Evolutionary conservation across 2,329 filamentous ascomycete genomes (phyloP).

Genomic region (Penicillium rolfsii): DNA sequence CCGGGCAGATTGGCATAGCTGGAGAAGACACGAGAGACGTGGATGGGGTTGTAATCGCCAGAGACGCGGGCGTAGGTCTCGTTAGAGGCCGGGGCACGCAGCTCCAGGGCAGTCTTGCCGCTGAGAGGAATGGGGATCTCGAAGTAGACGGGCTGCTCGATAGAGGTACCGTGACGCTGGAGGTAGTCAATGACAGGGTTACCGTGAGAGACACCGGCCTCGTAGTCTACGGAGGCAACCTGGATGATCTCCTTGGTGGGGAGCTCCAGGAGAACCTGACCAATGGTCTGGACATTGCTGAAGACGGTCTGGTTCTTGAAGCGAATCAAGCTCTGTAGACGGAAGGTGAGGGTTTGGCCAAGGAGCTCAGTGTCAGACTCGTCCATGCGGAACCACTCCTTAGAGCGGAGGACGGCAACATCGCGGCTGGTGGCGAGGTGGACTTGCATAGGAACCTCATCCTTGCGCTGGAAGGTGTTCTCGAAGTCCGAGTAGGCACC

Average conservation of each 20-base stretch:
- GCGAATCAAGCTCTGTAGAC: conserved; percentile 83
- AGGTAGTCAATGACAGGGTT: conserved; percentile 98
- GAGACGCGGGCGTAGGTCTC: conserved; percentile 98
- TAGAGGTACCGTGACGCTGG: conserved; percentile 83
- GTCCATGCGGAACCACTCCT: conserved; percentile 94
- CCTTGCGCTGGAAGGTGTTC: conserved; percentile 98
- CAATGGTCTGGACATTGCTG: conserved; percentile 86
- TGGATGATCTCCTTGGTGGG: conserved; percentile 97
- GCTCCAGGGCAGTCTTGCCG: conserved; percentile 82
- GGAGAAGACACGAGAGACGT: conserved; percentile 95
- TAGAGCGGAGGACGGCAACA: conserved; percentile 88
- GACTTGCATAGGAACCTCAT: conserved; percentile 91
- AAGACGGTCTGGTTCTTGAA: conserved; percentile 96
- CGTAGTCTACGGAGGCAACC: conserved; percentile 95
- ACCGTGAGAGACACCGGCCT: conserved; percentile 85
- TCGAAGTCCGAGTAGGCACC: conserved; percentile 90
- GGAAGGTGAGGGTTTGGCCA: conserved; percentile 93
- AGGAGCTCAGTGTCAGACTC: conserved; percentile 85
- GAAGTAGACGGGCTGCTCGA: conserved; percentile 95
- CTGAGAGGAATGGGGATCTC: conserved; percentile 96
- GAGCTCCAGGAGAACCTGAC: conserved; percentile 89
- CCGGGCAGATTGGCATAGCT: conserved; percentile 94
- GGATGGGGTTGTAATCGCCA: conserved; percentile 97
- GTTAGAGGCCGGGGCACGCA: conserved; percentile 93
- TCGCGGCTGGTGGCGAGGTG: conserved; percentile 87